Percentiles rank a stretch among this genome's conserved stretches.
phyloP scores from a whole-genome alignment of 495 filamentous ascomycete species.

The Trichocladium uniseriatum region DNA sequence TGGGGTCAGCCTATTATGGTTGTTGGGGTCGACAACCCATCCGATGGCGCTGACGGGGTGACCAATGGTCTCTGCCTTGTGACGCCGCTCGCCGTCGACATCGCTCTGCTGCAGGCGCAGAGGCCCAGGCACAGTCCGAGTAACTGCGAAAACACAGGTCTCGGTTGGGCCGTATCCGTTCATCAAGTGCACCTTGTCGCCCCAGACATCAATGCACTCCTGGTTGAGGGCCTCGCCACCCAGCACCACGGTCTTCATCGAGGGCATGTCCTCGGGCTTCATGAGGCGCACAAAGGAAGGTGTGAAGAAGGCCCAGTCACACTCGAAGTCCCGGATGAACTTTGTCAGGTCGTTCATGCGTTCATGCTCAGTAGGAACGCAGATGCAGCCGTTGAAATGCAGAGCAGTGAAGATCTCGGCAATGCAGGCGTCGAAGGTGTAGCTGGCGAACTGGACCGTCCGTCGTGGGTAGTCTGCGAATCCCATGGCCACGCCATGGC shows the following conservation, averaged over 20 bases:
- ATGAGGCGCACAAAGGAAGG: neutral
- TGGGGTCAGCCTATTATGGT: constrained; percentile 40
- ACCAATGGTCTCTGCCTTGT: neutral
- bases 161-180: constrained; percentile 5
- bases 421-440: constrained; percentile 3
- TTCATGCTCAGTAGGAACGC: constrained; percentile 2
- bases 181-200: too few species aligned
- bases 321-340: neutral
- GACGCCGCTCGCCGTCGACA: too few species aligned
- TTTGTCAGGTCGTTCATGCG: constrained; percentile 1
- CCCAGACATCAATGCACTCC: neutral
- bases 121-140: neutral
- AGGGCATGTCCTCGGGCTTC: neutral
- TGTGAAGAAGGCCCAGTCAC: neutral
- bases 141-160: neutral
- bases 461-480: neutral
- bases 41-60: neutral
- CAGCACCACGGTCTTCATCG: neutral
- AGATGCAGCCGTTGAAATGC: constrained; percentile 2
- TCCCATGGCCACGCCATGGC: neutral
- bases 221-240: constrained; percentile 1
- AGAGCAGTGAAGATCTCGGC: constrained; percentile 4
- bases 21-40: constrained; percentile 48
- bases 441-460: constrained; percentile 3
- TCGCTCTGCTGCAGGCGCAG: neutral